phyloP scores from a whole-genome alignment of 495 filamentous ascomycete genomes.

The Penicillium soppii region DNA sequence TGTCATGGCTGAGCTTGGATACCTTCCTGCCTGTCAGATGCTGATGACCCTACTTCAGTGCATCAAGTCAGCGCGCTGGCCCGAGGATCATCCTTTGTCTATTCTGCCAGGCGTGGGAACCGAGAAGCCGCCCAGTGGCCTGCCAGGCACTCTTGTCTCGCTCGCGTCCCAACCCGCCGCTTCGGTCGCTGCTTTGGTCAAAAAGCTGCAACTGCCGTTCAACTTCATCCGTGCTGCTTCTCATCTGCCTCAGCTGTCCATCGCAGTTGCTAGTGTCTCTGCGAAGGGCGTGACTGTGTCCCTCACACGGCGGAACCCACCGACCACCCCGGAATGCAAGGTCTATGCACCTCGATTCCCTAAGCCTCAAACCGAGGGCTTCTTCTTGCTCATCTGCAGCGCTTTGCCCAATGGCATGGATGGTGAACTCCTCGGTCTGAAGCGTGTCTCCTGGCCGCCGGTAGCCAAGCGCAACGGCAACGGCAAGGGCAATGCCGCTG shows the following conservation, averaged over 20 bases:
- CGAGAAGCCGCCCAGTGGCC: constrained; percentile 31
- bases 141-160: constrained; percentile 23
- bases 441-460: constrained; percentile 74
- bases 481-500: constrained; percentile 12
- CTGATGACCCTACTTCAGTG: constrained; percentile 87
- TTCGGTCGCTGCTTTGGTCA: constrained; percentile 24
- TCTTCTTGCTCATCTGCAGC: constrained; percentile 69
- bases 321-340: constrained; percentile 59
- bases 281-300: constrained; percentile 60
- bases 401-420: constrained; percentile 57
- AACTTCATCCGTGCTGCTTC: constrained; percentile 57
- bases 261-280: constrained; percentile 59
- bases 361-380: constrained; percentile 93
- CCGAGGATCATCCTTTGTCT: constrained; percentile 71
- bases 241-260: constrained; percentile 65
- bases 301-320: constrained; percentile 65
- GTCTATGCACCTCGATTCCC: constrained; percentile 88
- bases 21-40: constrained; percentile 65
- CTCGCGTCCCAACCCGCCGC: constrained; percentile 26
- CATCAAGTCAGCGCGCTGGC: constrained; percentile 92
- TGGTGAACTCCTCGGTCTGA: constrained; percentile 76
- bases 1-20: constrained; percentile 87
- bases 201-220: constrained; percentile 29
- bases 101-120: constrained; percentile 75
- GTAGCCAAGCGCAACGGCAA: constrained; percentile 22